These are phyloP conservation scores for Aspergillus latus DNA, from an alignment of 2,329 filamentous ascomycete genomes.

Conservation along the genomic window DNA sequence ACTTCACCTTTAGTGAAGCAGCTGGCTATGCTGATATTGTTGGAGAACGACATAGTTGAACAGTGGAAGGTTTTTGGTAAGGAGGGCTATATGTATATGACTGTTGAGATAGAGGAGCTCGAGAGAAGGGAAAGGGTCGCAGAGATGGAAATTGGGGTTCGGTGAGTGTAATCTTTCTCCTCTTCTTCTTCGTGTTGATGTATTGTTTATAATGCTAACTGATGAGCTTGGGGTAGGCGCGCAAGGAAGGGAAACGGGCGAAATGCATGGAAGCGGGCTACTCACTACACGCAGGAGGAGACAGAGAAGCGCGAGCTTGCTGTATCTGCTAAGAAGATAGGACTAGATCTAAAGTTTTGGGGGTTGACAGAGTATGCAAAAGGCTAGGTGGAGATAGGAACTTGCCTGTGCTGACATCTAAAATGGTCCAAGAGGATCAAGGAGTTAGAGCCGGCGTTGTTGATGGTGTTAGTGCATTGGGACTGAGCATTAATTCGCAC, in stretches of 20 bases:
- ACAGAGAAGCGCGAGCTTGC: background rate
- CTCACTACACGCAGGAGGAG: background rate
- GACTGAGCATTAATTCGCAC: too few species aligned
- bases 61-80: conserved; percentile 1
- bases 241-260: background rate
- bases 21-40: background rate
- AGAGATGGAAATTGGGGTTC: background rate
- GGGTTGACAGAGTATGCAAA: too few species aligned
- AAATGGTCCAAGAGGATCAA: too few species aligned
- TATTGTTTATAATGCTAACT: background rate
- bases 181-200: background rate
- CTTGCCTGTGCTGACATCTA: too few species aligned
- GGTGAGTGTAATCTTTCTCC: background rate
- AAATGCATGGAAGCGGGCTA: background rate
- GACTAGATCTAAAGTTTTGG: too few species aligned
- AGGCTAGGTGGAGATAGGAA: too few species aligned
- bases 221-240: background rate
- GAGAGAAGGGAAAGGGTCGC: background rate
- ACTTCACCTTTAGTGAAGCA: background rate
- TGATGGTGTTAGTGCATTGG: too few species aligned
- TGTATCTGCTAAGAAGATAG: background rate
- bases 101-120: background rate
- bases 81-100: background rate
- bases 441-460: too few species aligned
- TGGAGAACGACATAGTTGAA: background rate